Evolutionary conservation across 2,329 filamentous ascomycete species (phyloP), one percentile per base, ranked within the genome.

Genomic region (Neopestalotiopsis sp.): DNA sequence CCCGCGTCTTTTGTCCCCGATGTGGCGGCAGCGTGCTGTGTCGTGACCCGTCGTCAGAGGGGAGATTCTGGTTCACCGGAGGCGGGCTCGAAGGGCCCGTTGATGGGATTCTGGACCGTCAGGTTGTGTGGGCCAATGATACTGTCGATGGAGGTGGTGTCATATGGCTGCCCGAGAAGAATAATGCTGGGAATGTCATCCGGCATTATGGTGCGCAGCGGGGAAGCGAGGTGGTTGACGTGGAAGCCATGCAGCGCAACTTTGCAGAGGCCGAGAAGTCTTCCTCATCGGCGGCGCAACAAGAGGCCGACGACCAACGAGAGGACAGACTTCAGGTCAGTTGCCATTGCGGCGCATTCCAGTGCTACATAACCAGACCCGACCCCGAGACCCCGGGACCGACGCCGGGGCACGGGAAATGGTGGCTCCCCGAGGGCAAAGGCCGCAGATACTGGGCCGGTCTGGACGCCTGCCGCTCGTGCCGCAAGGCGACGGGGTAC

Each of bases 91-190:
- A 38, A 14, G 34, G 61, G 0, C 12, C 61, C 3, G 10, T 34
- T 20, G 4, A 63, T 5, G 61, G 61, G 20, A 38, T 63, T 4
- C n/a, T 42, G 38, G 61, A 63, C n/a, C 61, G 61, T 7, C 61
- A 63, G 32, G 61, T 32, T 1, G 40, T 63, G 32, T 63, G 40
- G 2, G 32, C 34, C 32, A 24, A 63, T 4, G 30, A 63, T 9
- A 63, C 13, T 4, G 9, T 12, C 1, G 61, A 63, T 3, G 61
- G 61, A 10, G 61, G 32, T 12, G 61, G 38, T 14, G 17, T 42
- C 13, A 42, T 63, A 63, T 63, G 61, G 61, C 61, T 63, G 10
- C 61, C 61, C 14, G 32, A 63, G n/a, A 24, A 38, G 20, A 40
- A 63, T 20, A 32, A 20, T 4, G 61, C 10, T 10, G 61, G 61